A percentile compares a stretch with the other conserved stretches of the same genome.
Evolutionary conservation across 768 basidiomycete species (phyloP).

Genomic region (Trametes punicea): DNA sequence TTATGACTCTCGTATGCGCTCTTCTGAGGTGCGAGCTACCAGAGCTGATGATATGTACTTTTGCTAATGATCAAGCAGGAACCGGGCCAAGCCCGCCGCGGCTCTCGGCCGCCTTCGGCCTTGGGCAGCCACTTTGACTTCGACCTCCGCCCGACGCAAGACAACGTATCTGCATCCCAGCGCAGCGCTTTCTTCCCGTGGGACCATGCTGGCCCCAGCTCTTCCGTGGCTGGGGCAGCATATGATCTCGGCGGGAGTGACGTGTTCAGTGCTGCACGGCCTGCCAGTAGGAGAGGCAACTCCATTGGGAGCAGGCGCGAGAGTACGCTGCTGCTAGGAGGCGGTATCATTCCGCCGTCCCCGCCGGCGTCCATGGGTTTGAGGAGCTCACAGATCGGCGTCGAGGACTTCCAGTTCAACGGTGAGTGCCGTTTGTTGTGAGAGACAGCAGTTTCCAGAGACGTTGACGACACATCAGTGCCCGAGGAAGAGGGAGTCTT

Average conservation of each 20-base stretch:
- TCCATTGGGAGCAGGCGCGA: constrained; percentile 51
- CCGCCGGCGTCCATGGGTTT: constrained; percentile 41
- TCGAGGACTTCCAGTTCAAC: constrained; percentile 66
- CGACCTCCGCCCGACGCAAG: constrained; percentile 36
- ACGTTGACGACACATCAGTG: constrained; percentile 11
- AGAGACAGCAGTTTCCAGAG: not conserved
- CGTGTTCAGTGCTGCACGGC: constrained; percentile 32
- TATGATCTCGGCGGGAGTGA: constrained; percentile 41
- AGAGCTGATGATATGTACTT: not conserved
- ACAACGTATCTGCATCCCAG: constrained; percentile 50
- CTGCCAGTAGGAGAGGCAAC: constrained; percentile 45
- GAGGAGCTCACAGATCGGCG: constrained; percentile 40
- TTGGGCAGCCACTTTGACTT: constrained; percentile 49
- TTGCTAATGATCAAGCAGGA: constrained; percentile 38
- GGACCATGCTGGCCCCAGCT: constrained; percentile 73
- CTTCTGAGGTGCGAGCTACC: constrained; percentile 61
- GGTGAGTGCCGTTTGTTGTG: constrained; percentile 46
- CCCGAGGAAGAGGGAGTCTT: constrained; percentile 27
- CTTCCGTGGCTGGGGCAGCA: constrained; percentile 42
- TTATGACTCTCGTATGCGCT: constrained; percentile 35
- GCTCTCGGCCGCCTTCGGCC: constrained; percentile 53
- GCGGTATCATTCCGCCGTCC: constrained; percentile 41
- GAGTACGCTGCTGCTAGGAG: constrained; percentile 49
- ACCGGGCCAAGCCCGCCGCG: constrained; percentile 80
- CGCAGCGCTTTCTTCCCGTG: constrained; percentile 75